Conservation (phyloP, 768 basidiomycete species). For the Hericium alpestre region DNA sequence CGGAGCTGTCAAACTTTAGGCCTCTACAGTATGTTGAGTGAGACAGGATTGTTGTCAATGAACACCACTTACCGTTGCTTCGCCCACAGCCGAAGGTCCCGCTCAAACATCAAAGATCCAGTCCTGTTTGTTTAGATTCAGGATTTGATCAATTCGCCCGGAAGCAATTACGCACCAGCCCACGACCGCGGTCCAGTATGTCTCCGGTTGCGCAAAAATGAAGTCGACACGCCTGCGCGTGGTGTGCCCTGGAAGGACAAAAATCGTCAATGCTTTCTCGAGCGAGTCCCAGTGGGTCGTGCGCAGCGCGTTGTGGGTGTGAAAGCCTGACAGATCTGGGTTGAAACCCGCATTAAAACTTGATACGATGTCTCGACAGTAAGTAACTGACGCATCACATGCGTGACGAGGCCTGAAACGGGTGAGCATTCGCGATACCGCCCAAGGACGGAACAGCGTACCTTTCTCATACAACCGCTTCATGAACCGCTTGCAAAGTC, state of each 20-base stretch:
- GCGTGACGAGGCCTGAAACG: slow-evolving; percentile 57
- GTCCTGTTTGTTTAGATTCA: slow-evolving; percentile 38
- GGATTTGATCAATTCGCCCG: no score
- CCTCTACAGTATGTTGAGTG: slow-evolving; percentile 32
- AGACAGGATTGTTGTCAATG: not conserved
- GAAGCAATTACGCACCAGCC: slow-evolving; percentile 53
- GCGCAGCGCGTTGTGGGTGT: slow-evolving; percentile 39
- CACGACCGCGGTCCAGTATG: slow-evolving; percentile 82
- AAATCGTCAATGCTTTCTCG: slow-evolving; percentile 78
- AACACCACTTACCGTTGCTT: slow-evolving; percentile 39
- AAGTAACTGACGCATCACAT: slow-evolving; percentile 64
- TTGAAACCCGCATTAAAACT: no score
- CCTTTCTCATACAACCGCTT: slow-evolving; percentile 41
- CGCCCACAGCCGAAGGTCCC: slow-evolving; percentile 71
- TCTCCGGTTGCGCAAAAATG: slow-evolving; percentile 65
- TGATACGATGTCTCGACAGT: no score
- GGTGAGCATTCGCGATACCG: not conserved
- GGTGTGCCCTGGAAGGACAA: slow-evolving; percentile 42
- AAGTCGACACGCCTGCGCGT: slow-evolving; percentile 70
- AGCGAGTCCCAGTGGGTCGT: slow-evolving; percentile 68
- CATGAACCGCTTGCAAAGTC: slow-evolving; percentile 52
- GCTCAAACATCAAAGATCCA: slow-evolving; percentile 83
- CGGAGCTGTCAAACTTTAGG: slow-evolving; percentile 78
- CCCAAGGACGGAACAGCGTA: slow-evolving; percentile 18
- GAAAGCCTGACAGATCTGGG: slow-evolving; percentile 53